A percentile compares a stretch with the other conserved stretches of the same genome.
These are phyloP conservation scores for Phoma herbarum DNA, from an alignment of 2,329 filamentous ascomycete genomes.

Conservation along the genomic window DNA sequence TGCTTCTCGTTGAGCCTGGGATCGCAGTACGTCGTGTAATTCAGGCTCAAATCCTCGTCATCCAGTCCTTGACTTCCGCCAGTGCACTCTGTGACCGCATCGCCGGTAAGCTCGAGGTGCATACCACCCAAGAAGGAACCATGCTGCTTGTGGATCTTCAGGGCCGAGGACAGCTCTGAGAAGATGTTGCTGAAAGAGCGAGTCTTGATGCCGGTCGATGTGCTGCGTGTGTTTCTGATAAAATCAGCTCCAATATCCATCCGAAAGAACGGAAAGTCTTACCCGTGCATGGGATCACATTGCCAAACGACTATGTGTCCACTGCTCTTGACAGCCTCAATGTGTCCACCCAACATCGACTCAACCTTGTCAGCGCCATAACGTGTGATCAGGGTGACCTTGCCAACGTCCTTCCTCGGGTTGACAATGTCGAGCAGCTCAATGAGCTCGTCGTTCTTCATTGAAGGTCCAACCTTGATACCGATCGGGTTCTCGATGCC, in stretches of 20 bases:
- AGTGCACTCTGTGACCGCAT: constrained; percentile 95
- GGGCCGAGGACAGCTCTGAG: constrained; percentile 81
- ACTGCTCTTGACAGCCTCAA: constrained; percentile 84
- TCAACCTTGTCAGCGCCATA: constrained; percentile 85
- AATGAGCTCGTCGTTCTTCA: constrained; percentile 78
- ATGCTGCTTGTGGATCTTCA: constrained; percentile 83
- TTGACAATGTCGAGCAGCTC: constrained; percentile 85
- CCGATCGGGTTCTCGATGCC: constrained; percentile 96
- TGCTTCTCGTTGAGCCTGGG: constrained; percentile 97
- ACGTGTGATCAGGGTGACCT: constrained; percentile 94
- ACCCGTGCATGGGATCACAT: constrained; percentile 98
- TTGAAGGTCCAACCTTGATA: constrained; percentile 93
- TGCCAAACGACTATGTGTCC: constrained; percentile 89
- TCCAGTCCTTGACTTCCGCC: constrained; percentile 86
- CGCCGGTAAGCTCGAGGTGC: constrained; percentile 93
- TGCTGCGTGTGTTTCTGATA: constrained; percentile 66
- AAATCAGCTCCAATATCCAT: constrained; percentile 18
- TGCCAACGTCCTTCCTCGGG: constrained; percentile 81
- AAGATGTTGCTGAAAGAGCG: constrained; percentile 91
- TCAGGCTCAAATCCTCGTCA: constrained; percentile 86
- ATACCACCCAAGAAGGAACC: constrained; percentile 91
- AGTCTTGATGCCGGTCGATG: constrained; percentile 85
- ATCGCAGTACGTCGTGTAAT: constrained; percentile 97
- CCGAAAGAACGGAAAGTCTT: constrained; percentile 23
- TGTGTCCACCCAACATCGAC: constrained; percentile 80